Evolutionary conservation across 768 basidiomycete genomes (phyloP), one percentile per base, ranked within the genome.

Genomic region (Leccinum sublutescens): DNA sequence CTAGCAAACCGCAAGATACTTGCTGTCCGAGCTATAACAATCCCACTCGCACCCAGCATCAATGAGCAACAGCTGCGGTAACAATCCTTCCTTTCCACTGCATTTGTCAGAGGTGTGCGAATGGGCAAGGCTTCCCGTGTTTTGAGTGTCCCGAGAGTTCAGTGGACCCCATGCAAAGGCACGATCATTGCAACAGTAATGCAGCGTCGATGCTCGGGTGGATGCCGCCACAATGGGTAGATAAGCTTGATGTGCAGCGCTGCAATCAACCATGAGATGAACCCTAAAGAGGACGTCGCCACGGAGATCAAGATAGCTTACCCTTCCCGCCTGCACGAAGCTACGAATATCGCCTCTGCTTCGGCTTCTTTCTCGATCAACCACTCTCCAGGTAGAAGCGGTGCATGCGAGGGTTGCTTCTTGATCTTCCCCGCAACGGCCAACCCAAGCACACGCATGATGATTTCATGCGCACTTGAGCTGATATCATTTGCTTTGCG

Each of bases 31-130:
- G 3, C 84, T 85, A 62, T 89, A 87, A 65, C 81, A 80, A 17
- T 78, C 69, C 86, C 85, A 95, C 75, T 98, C 96, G 68, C 95
- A 95, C 0, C 95, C 95, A 1, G 96, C 96, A 66, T 98, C 96
- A 62, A 96, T 95, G 33, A 96, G 82, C 5, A 96, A 79, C 7
- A 96, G 89, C 70, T 91, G 86, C 0, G 88, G 86, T 33, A 75
- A 63, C 52, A 88, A 63, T 15, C 79, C 70, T 53, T 76, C 52
- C 10, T 52, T 50, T n/a, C 11, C 43, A 9, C 5, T 11, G 12
- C 27, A 12, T 9, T 52, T 33, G 17, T n/a, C 60, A 36, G 54
- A 55, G 9, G 73, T 63, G 12, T 76, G 69, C 8, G 70, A 73
- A 40, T 78, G 76, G 4, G 79, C 75, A 33, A 89, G 72, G 0